phyloP scores from a whole-genome alignment of 306 rosid genomes.

The Hippophae tibetana region DNA sequence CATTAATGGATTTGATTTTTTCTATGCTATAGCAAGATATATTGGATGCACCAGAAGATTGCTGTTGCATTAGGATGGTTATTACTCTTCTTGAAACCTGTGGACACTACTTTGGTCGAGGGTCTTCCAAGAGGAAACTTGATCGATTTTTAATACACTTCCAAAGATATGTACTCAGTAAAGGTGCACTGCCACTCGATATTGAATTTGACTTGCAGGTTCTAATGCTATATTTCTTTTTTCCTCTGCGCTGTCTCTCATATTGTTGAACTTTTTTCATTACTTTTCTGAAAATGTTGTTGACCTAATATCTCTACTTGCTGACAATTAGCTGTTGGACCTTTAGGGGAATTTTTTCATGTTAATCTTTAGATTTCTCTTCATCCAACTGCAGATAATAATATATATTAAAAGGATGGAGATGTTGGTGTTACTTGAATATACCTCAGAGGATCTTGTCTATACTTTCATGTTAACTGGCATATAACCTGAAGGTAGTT shows the following conservation, averaged over 20 bases:
- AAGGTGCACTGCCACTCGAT: constrained; percentile 83
- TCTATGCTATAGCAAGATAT: constrained; percentile 64
- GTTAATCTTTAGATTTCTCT: too few species aligned
- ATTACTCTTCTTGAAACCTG: constrained; percentile 92
- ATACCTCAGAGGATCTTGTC: too few species aligned
- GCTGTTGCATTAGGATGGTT: constrained; percentile 88
- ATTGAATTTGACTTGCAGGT: constrained; percentile 95
- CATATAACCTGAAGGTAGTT: too few species aligned
- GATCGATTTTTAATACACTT: constrained; percentile 75
- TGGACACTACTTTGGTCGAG: constrained; percentile 95
- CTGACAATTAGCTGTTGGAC: too few species aligned
- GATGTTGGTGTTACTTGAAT: too few species aligned
- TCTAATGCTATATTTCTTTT: constrained; percentile 11
- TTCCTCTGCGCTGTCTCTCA: background rate
- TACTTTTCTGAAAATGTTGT: too few species aligned
- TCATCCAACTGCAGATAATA: too few species aligned
- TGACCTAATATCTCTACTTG: too few species aligned
- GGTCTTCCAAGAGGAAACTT: constrained; percentile 97
- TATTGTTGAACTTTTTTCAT: background rate
- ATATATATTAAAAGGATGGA: too few species aligned
- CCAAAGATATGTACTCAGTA: constrained; percentile 87
- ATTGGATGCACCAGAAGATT: constrained; percentile 95
- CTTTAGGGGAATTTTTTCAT: too few species aligned
- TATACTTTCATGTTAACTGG: too few species aligned
- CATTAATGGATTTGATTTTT: constrained; percentile 10